These are phyloP conservation scores for Cladobotryum protrusum DNA, from an alignment of 2,329 filamentous ascomycete species.

Conservation along the genomic window DNA sequence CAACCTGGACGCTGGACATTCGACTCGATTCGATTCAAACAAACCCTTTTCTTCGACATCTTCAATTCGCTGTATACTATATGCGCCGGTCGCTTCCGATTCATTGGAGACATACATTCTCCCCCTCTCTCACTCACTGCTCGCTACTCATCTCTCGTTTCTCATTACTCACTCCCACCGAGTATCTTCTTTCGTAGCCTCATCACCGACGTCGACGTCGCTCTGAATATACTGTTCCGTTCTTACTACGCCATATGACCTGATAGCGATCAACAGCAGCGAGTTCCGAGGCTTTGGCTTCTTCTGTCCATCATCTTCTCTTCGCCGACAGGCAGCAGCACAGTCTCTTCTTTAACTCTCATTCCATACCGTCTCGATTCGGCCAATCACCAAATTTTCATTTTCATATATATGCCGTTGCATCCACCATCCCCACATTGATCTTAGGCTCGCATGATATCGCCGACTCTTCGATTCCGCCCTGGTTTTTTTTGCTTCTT, in stretches of 20 bases:
- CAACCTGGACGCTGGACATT: neutral
- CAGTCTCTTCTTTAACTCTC: conserved; percentile 1
- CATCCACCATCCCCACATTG: too few relatives aligned
- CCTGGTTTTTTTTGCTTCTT: conserved; percentile 1
- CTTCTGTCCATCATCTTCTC: neutral
- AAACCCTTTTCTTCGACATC: neutral
- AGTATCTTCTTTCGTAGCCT: too few relatives aligned
- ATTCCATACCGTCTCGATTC: neutral
- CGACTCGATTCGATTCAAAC: neutral
- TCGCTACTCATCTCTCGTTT: too few relatives aligned
- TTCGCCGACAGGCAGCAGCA: neutral
- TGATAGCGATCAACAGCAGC: neutral
- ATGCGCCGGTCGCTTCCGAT: conserved; percentile 8
- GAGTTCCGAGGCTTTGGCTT: neutral
- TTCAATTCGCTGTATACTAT: neutral
- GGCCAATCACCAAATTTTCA: too few relatives aligned
- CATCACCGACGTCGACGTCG: neutral
- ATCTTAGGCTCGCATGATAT: neutral
- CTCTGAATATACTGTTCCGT: neutral
- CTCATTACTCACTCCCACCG: too few relatives aligned
- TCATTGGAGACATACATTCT: neutral
- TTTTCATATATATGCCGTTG: neutral
- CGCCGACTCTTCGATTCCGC: neutral
- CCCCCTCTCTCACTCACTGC: neutral
- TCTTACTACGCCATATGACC: neutral